These are phyloP conservation scores for Pythium phragmiticola DNA, from an alignment of 352 stramenopile genomes.

Conservation along the genomic window DNA sequence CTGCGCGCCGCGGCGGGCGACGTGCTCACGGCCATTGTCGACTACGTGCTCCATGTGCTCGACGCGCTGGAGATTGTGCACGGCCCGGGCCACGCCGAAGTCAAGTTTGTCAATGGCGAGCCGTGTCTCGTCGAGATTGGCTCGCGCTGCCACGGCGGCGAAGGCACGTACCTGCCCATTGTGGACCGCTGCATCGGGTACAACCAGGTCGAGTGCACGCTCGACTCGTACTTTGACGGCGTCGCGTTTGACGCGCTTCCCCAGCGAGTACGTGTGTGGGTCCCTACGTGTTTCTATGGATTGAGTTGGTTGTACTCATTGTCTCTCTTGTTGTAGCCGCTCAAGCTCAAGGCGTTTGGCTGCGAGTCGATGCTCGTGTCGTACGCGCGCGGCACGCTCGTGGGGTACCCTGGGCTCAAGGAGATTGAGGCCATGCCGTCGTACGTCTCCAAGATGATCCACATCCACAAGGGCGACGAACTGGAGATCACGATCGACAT, in stretches of 20 bases:
- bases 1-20: constrained; percentile 52
- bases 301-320: too few species aligned
- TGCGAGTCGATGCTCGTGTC: constrained; percentile 92
- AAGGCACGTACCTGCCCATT: constrained; percentile 92
- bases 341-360: constrained; percentile 73
- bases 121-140: constrained; percentile 96
- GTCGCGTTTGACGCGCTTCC: constrained; percentile 58
- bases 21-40: constrained; percentile 43
- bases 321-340: constrained; percentile 18
- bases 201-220: constrained; percentile 90
- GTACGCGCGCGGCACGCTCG: constrained; percentile 83
- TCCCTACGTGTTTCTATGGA: background rate
- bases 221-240: constrained; percentile 85
- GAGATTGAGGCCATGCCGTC: constrained; percentile 87
- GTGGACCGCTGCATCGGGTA: constrained; percentile 88
- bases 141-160: constrained; percentile 92
- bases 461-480: constrained; percentile 57
- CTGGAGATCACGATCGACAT: constrained; percentile 86
- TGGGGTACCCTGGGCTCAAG: constrained; percentile 78
- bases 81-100: constrained; percentile 84
- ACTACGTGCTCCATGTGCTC: constrained; percentile 74
- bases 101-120: constrained; percentile 78
- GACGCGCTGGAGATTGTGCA: constrained; percentile 83
- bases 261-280: constrained; percentile 13
- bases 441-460: constrained; percentile 80